These are phyloP conservation scores for Corynespora cassiicola DNA, from an alignment of 2,329 filamentous ascomycete genomes.

Conservation along the genomic window DNA sequence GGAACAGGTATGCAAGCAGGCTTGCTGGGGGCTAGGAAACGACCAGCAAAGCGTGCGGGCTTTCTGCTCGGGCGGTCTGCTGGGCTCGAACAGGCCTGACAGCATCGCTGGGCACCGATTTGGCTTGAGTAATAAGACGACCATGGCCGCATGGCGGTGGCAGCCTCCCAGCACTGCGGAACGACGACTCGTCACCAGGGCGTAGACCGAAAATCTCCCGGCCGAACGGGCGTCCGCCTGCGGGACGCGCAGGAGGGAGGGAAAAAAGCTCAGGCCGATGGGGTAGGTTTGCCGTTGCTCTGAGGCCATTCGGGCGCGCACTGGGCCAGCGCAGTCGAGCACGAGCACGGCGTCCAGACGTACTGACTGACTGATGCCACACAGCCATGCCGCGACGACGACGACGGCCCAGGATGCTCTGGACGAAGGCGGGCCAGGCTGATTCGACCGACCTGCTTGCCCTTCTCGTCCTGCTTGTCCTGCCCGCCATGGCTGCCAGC, in stretches of 20 bases:
- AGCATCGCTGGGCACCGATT: slow-evolving; percentile 25
- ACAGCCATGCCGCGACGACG: too few species aligned
- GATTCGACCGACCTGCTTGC: too few species aligned
- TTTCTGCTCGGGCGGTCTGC: slow-evolving; percentile 31
- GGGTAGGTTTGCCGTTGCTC: slow-evolving; percentile 18
- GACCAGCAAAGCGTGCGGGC: slow-evolving; percentile 31
- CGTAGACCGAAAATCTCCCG: slow-evolving; percentile 38
- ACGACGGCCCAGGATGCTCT: too few species aligned
- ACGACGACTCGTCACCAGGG: slow-evolving; percentile 22
- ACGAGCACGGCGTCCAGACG: too few species aligned
- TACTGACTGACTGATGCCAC: too few species aligned
- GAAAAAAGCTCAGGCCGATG: slow-evolving; percentile 1
- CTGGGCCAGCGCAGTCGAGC: too few species aligned
- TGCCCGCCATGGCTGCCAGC: too few species aligned
- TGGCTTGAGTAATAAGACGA: slow-evolving; percentile 29
- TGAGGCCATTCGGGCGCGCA: too few species aligned
- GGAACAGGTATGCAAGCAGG: slow-evolving; percentile 33
- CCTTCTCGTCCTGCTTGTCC: too few species aligned
- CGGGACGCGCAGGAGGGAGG: too few species aligned
- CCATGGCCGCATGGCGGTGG: slow-evolving; percentile 26
- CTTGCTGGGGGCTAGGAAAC: slow-evolving; percentile 30
- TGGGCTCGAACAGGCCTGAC: slow-evolving; percentile 30
- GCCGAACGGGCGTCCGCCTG: too few species aligned
- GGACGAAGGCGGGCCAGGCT: too few species aligned
- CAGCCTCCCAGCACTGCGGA: slow-evolving; percentile 30